These are phyloP conservation scores for Hypsizygus ulmarius DNA, from an alignment of 1,284 basidiomycete genomes.

Conservation along the genomic window DNA sequence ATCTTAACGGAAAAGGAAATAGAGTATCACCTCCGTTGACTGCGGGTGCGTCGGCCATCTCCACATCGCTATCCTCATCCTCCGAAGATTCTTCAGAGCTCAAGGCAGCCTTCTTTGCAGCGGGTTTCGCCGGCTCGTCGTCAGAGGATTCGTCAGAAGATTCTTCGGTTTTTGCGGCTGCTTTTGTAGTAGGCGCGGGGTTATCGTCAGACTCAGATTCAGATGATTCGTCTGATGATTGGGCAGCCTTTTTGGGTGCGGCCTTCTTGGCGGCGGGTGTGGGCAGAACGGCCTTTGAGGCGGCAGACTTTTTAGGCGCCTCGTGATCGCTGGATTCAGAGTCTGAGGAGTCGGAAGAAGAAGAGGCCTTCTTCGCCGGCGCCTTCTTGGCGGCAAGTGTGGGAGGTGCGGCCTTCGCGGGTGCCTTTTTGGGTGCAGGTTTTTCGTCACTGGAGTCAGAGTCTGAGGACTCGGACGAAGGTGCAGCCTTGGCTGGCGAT, in stretches of 20 bases:
- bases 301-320: slow-evolving; percentile 26
- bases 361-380: slow-evolving; percentile 20
- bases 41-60: slow-evolving; percentile 49
- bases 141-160: slow-evolving; percentile 19
- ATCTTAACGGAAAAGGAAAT: background rate
- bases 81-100: slow-evolving; percentile 29
- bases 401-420: slow-evolving; percentile 14
- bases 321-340: slow-evolving; percentile 24
- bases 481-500: slow-evolving; percentile 18
- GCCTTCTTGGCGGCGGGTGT: slow-evolving; percentile 21
- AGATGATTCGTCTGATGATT: slow-evolving; percentile 21
- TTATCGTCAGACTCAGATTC: slow-evolving; percentile 22
- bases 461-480: slow-evolving; percentile 16
- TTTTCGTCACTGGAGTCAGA: slow-evolving; percentile 22
- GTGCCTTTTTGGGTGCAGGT: slow-evolving; percentile 15
- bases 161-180: slow-evolving; percentile 18
- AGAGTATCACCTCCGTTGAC: slow-evolving; percentile 38
- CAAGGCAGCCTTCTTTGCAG: slow-evolving; percentile 25
- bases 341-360: slow-evolving; percentile 16
- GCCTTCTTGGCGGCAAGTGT: slow-evolving; percentile 22
- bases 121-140: slow-evolving; percentile 18
- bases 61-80: slow-evolving; percentile 51
- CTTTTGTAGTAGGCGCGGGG: slow-evolving; percentile 3
- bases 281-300: slow-evolving; percentile 14
- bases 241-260: slow-evolving; percentile 4